Conservation (phyloP, 768 basidiomycete species). For the Suillus spraguei region DNA sequence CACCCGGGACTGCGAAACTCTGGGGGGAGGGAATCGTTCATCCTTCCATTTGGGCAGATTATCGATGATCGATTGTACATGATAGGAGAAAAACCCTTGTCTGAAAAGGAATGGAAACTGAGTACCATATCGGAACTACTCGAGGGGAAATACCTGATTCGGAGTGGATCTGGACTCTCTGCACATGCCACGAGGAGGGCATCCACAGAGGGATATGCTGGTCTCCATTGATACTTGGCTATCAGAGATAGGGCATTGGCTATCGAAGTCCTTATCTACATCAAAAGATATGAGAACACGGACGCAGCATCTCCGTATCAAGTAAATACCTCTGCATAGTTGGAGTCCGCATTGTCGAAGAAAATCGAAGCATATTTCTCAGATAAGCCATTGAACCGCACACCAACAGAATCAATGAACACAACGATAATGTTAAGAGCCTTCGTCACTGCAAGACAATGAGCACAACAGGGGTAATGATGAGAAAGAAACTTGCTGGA, state of each 20-base stretch:
- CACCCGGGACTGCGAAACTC: slow-evolving; percentile 81
- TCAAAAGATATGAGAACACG: slow-evolving; percentile 8
- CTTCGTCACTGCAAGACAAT: slow-evolving; percentile 64
- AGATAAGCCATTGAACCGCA: slow-evolving; percentile 67
- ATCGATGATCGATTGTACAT: slow-evolving; percentile 55
- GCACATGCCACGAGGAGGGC: slow-evolving; percentile 60
- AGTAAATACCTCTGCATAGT: slow-evolving; percentile 75
- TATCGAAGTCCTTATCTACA: slow-evolving; percentile 68
- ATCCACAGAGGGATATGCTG: slow-evolving; percentile 57
- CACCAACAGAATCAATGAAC: slow-evolving; percentile 64
- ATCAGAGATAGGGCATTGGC: slow-evolving; percentile 65
- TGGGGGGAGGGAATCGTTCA: slow-evolving; percentile 81
- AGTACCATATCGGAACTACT: not conserved
- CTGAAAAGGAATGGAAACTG: slow-evolving; percentile 34
- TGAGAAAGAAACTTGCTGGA: slow-evolving; percentile 54
- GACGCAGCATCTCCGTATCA: not conserved
- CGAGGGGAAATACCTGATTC: slow-evolving; percentile 48
- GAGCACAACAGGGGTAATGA: slow-evolving; percentile 9
- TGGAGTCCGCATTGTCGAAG: slow-evolving; percentile 76
- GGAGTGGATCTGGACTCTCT: slow-evolving; percentile 56
- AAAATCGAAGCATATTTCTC: slow-evolving; percentile 70
- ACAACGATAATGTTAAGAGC: slow-evolving; percentile 66
- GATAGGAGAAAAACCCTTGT: slow-evolving; percentile 55
- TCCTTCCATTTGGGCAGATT: slow-evolving; percentile 71
- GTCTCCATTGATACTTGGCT: slow-evolving; percentile 65